Base-by-base conservation (phyloP, 371 early-diverging fungal genomes). In the Nematocida displodere region DNA sequence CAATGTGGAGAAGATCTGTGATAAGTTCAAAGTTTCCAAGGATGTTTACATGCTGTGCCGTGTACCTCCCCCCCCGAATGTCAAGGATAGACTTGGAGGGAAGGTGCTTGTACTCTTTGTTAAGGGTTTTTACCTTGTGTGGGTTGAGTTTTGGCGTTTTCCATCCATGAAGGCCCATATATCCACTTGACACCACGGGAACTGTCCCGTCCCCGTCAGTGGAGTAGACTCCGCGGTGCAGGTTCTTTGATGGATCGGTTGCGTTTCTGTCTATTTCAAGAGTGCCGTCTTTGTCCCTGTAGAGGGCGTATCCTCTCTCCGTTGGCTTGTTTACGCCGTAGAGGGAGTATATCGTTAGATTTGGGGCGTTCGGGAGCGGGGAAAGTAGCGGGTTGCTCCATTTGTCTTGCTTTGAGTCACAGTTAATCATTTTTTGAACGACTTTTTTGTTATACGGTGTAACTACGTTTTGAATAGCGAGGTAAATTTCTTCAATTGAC, bases 151-250 rank as follows among this genome's bases (percentile, higher is more conserved):
- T 15, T 28, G 85, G 83, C 64, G 88, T 87, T 56, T 86, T 87
- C 95, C 95, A 94, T 4, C 91, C 93, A 26, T 87, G 86, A 0
- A 86, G 87, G 55, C 92, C 91, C 94, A 94, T 94, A 81, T 90
- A 92, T 8, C 92, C 93, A 11, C 88, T 81, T 1, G 91, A 91
- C 20, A 94, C 64, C 28, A 93, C 77, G 0, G 92, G 92, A 0
- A 93, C 93, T 0, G 93, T 92, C 28, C 91, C 92, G 82, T 94
- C 93, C 11, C 94, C 90, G 66, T 80, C 56, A 28, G 7, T 39
- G 17, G 52, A n/a, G 20, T 54, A 29, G 13, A 79, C 44, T 15
- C 80, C 80, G 1, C 56, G 34, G 22, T 34, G 47, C 8, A 58
- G 7, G 31, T 49, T 64, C 42, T 40, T 62, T 1, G 59, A n/a